Conservation (phyloP, 1,139 yeast species). For the Candida neerlandica region DNA sequence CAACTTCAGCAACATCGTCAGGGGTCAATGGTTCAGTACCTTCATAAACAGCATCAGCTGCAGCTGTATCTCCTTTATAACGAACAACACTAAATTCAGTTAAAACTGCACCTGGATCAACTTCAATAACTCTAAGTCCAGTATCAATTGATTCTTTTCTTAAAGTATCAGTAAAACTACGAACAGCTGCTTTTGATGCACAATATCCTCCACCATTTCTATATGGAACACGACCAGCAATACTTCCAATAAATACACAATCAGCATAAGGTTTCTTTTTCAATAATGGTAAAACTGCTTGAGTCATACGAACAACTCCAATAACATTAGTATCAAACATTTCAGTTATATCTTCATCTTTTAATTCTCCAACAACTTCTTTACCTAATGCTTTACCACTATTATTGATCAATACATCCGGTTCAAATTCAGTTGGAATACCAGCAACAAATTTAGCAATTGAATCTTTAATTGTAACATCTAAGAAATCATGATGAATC, state of each 20-base stretch:
- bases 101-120: slow-evolving; percentile 55
- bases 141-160: slow-evolving; percentile 52
- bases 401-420: slow-evolving; percentile 74
- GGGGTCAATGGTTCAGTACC: slow-evolving; percentile 50
- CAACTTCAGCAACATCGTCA: slow-evolving; percentile 52
- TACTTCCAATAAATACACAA: slow-evolving; percentile 51
- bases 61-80: slow-evolving; percentile 43
- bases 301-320: slow-evolving; percentile 72
- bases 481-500: slow-evolving; percentile 56
- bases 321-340: slow-evolving; percentile 76
- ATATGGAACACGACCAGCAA: slow-evolving; percentile 55
- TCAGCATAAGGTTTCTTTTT: slow-evolving; percentile 54
- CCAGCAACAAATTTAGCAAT: slow-evolving; percentile 54
- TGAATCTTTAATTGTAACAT: slow-evolving; percentile 55
- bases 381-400: slow-evolving; percentile 82
- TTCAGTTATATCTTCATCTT: slow-evolving; percentile 54
- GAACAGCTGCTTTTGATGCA: slow-evolving; percentile 53
- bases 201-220: slow-evolving; percentile 56
- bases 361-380: slow-evolving; percentile 62
- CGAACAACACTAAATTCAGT: slow-evolving; percentile 54
- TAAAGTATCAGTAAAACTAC: slow-evolving; percentile 47
- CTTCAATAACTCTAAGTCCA: slow-evolving; percentile 49
- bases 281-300: slow-evolving; percentile 63
- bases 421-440: slow-evolving; percentile 58
- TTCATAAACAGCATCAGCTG: slow-evolving; percentile 48